Evolutionary conservation across 164 flowering plant species (phyloP).

Genomic region (Brasenia schreberi): DNA sequence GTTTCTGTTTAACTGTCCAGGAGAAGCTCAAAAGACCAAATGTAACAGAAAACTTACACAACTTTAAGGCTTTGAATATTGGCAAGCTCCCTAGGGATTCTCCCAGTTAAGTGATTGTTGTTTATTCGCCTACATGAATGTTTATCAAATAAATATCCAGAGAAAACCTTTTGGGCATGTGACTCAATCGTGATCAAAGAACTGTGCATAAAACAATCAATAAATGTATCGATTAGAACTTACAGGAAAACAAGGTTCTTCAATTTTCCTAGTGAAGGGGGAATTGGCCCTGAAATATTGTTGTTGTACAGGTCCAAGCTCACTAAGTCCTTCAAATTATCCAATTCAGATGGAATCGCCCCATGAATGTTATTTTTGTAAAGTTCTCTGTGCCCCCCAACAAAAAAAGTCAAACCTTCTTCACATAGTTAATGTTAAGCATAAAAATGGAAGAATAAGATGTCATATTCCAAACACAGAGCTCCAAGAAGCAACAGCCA

Average conservation of each 20-base stretch:
- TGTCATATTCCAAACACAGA: too few species aligned
- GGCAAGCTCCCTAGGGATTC: constrained; percentile 56
- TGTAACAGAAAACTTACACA: constrained; percentile 46
- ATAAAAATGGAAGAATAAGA: too few species aligned
- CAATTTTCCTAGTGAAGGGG: constrained; percentile 63
- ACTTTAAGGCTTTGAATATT: constrained; percentile 61
- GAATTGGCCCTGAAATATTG: constrained; percentile 67
- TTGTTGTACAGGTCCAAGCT: constrained; percentile 91
- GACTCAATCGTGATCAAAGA: neutral
- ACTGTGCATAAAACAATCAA: too few species aligned
- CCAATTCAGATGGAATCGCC: constrained; percentile 70
- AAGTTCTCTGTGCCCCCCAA: constrained; percentile 51
- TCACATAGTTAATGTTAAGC: too few species aligned
- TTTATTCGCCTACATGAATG: constrained; percentile 49
- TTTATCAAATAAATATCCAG: neutral
- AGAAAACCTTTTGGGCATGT: too few species aligned
- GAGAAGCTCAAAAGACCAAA: neutral
- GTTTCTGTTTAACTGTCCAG: neutral
- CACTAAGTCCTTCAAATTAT: constrained; percentile 70
- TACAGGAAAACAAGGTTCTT: constrained; percentile 85
- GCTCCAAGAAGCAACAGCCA: too few species aligned
- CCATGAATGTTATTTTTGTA: constrained; percentile 88
- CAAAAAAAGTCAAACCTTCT: too few species aligned
- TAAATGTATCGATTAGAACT: constrained; percentile 16
- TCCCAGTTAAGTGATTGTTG: constrained; percentile 60